Conservation (phyloP, 1,284 basidiomycete species). For the Pisolithus thermaeus region DNA sequence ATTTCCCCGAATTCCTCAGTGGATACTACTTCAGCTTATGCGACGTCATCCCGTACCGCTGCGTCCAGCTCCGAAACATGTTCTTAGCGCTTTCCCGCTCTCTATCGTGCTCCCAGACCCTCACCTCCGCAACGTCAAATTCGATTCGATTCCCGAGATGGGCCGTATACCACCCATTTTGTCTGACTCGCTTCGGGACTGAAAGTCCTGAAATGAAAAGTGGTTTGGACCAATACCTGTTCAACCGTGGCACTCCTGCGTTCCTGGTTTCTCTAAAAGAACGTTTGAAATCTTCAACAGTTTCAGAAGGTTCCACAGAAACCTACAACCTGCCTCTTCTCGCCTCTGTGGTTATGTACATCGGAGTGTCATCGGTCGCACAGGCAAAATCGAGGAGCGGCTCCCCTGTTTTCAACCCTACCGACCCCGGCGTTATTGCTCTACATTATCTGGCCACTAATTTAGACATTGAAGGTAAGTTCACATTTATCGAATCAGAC, state of each 20-base stretch:
- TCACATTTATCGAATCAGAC: not conserved
- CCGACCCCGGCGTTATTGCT: slow-evolving; percentile 77
- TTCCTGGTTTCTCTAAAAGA: slow-evolving; percentile 83
- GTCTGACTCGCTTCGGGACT: slow-evolving; percentile 82
- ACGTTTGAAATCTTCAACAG: slow-evolving; percentile 54
- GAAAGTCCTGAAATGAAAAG: slow-evolving; percentile 72
- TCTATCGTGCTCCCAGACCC: slow-evolving; percentile 85
- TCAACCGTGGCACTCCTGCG: slow-evolving; percentile 58
- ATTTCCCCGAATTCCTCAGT: slow-evolving; percentile 97
- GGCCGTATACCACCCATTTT: slow-evolving; percentile 85
- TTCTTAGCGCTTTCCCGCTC: slow-evolving; percentile 96
- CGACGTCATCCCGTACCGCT: slow-evolving; percentile 87
- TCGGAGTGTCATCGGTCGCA: slow-evolving; percentile 85
- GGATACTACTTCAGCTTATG: slow-evolving; percentile 96
- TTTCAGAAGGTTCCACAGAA: slow-evolving; percentile 49
- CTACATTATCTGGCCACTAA: slow-evolving; percentile 79
- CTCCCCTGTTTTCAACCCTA: slow-evolving; percentile 71
- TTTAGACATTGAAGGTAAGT: slow-evolving; percentile 84
- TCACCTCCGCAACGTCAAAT: slow-evolving; percentile 64
- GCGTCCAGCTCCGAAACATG: slow-evolving; percentile 97
- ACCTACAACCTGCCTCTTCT: slow-evolving; percentile 86
- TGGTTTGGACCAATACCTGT: slow-evolving; percentile 79
- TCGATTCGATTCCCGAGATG: slow-evolving; percentile 80
- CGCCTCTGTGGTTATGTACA: slow-evolving; percentile 93
- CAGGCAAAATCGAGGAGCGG: slow-evolving; percentile 80